Base-by-base conservation (phyloP, 1,284 basidiomycete genomes). In the Sporisorium scitamineum region DNA sequence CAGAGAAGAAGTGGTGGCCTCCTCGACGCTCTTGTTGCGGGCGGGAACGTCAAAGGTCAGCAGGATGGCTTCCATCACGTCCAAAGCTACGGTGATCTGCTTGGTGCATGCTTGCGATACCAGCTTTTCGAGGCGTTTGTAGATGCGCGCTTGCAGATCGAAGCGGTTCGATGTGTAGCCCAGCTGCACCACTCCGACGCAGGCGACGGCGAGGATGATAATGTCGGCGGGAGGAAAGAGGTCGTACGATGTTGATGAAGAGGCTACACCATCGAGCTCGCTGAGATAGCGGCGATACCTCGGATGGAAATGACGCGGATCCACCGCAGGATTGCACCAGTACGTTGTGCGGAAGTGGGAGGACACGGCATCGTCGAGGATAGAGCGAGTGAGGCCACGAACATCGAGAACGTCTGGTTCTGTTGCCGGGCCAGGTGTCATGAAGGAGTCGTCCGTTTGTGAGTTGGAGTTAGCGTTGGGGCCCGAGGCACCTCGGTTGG, bases 101-200 rank as follows among this genome's bases (percentile, higher is more conserved):
- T 67, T 63, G 39, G 59, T 63, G 47, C 55, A 70, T 13, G 72
- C 67, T 29, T 61, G 59, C 18, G 57, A 47, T 18, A 75, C 68
- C 14, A 70, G 57, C 48, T 63, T 65, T n/a, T 70, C 63, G 41
- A 70, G 56, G 7, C 72, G 62, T 29, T 60, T 61, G 27, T 39
- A 70, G 63, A 75, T 70, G 60, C 72, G 72, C n/a, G 63, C 54
- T 34, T 75, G 72, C 7, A 75, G 68, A 2, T 66, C 63, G 52
- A 75, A 75, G n/a, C 72, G 67, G 20, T 64, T 34, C 14, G 62
- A 58, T 0, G 37, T 54, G 11, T 64, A 57, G 22, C 54, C 32
- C 13, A 70, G 54, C 51, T 75, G 72, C 34, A 61, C 60, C 3
- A 70, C 60, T n/a, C 72, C 72, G 7, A 67, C 60, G 39, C 72